A percentile compares a stretch with the other conserved stretches of the same genome.
Conservation (phyloP, 2,329 filamentous ascomycete species). For the Simplicillium sp. region DNA sequence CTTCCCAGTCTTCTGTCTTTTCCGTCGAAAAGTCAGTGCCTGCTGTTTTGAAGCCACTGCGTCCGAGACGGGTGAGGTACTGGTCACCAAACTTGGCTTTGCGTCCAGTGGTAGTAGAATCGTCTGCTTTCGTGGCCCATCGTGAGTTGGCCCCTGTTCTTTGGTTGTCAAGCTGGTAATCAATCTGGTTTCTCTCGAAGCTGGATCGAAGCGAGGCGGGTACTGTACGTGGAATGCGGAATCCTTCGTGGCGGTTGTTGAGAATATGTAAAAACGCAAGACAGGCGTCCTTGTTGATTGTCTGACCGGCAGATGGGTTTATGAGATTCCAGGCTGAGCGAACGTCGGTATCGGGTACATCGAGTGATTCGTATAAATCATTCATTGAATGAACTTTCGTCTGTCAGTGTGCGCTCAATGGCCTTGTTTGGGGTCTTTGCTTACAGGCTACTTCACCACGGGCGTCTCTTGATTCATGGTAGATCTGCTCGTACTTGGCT, state of each 20-base stretch:
- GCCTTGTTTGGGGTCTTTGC: slow-evolving; percentile 17
- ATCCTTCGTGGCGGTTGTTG: slow-evolving; percentile 91
- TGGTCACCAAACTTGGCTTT: slow-evolving; percentile 98
- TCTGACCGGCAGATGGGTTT: slow-evolving; percentile 74
- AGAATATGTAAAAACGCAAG: slow-evolving; percentile 95
- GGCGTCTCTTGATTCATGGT: slow-evolving; percentile 80
- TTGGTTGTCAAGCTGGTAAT: slow-evolving; percentile 83
- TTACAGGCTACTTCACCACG: slow-evolving; percentile 74
- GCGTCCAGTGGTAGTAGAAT: slow-evolving; percentile 72
- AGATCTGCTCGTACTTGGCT: slow-evolving; percentile 93
- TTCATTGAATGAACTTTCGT: slow-evolving; percentile 61
- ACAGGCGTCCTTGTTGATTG: slow-evolving; percentile 89
- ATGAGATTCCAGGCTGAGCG: slow-evolving; percentile 94
- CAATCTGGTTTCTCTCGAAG: slow-evolving; percentile 93
- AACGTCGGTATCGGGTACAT: slow-evolving; percentile 68
- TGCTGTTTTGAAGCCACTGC: slow-evolving; percentile 67
- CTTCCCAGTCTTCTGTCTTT: slow-evolving; percentile 93
- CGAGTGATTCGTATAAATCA: slow-evolving; percentile 75
- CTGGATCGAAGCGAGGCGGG: slow-evolving; percentile 83
- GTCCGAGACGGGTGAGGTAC: slow-evolving; percentile 84
- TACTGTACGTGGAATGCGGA: slow-evolving; percentile 82
- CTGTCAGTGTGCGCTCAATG: background rate
- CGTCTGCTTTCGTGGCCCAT: slow-evolving; percentile 72
- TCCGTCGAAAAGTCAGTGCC: slow-evolving; percentile 86
- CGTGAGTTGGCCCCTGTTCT: slow-evolving; percentile 54